phyloP scores from a whole-genome alignment of 768 basidiomycete genomes.

The Galerina sulciceps region DNA sequence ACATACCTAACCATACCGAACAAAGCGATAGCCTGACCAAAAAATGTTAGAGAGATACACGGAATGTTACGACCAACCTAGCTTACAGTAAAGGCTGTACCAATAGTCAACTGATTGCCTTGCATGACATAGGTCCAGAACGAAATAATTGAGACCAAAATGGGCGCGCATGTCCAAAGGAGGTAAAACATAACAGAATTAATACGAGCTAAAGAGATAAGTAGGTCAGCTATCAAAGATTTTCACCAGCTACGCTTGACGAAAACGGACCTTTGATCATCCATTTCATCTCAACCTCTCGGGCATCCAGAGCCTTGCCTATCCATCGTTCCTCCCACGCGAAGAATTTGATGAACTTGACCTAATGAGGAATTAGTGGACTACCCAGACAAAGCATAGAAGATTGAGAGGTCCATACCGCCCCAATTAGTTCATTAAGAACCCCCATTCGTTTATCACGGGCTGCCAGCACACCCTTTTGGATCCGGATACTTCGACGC shows the following conservation, averaged over 20 bases:
- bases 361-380: constrained; percentile 28
- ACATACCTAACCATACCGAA: constrained; percentile 84
- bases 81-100: constrained; percentile 82
- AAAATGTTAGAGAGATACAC: neutral
- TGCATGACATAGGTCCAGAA: constrained; percentile 76
- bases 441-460: constrained; percentile 80
- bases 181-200: constrained; percentile 74
- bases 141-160: constrained; percentile 78
- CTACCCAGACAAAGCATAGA: neutral
- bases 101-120: constrained; percentile 76
- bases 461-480: constrained; percentile 62
- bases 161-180: constrained; percentile 78
- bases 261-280: constrained; percentile 62
- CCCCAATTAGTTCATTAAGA: constrained; percentile 76
- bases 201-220: constrained; percentile 52
- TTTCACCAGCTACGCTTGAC: neutral
- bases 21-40: constrained; percentile 67
- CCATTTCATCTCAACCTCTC: constrained; percentile 76
- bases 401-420: constrained; percentile 39
- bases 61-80: neutral
- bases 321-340: constrained; percentile 85
- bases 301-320: constrained; percentile 60
- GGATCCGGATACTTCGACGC: constrained; percentile 59
- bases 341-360: constrained; percentile 85
- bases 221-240: neutral